phyloP scores from a whole-genome alignment of 2,329 filamentous ascomycete genomes.

The Trichophyton benhamiae region DNA sequence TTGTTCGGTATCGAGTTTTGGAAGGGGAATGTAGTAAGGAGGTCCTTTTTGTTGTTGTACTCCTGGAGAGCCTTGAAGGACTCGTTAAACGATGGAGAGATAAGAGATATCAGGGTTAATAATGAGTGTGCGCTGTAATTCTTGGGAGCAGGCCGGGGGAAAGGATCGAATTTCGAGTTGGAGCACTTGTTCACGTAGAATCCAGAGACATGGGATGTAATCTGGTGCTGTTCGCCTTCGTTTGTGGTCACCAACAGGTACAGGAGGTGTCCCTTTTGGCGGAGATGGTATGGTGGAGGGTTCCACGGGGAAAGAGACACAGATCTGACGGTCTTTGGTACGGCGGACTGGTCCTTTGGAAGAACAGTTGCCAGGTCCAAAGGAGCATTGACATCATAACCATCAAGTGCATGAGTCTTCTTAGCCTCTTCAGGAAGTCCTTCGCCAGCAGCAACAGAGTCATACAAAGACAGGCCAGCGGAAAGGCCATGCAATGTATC shows the following conservation, averaged over 20 bases:
- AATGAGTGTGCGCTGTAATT: slow-evolving; percentile 72
- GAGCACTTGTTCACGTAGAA: slow-evolving; percentile 97
- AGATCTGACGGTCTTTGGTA: slow-evolving; percentile 83
- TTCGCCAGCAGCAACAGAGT: slow-evolving; percentile 48
- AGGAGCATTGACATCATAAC: slow-evolving; percentile 64
- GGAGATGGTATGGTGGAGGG: slow-evolving; percentile 79
- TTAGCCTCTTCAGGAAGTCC: slow-evolving; percentile 33
- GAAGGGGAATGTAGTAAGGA: slow-evolving; percentile 85
- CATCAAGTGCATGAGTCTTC: slow-evolving; percentile 46
- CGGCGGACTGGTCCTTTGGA: slow-evolving; percentile 50
- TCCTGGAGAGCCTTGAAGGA: slow-evolving; percentile 71
- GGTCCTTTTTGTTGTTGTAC: slow-evolving; percentile 72
- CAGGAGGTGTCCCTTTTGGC: slow-evolving; percentile 82
- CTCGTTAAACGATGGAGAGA: slow-evolving; percentile 72
- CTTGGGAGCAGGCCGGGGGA: slow-evolving; percentile 67
- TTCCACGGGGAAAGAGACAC: slow-evolving; percentile 90
- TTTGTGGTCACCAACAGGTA: slow-evolving; percentile 83
- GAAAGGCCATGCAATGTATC: slow-evolving; percentile 77
- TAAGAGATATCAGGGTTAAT: slow-evolving; percentile 59
- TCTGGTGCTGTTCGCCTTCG: slow-evolving; percentile 87
- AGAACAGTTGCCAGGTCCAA: slow-evolving; percentile 60
- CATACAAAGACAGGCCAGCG: slow-evolving; percentile 75
- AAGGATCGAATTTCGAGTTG: slow-evolving; percentile 88
- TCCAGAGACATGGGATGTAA: slow-evolving; percentile 84
- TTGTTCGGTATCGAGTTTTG: slow-evolving; percentile 86